phyloP scores from a whole-genome alignment of 257 asterid species.

The Lavandula angustifolia region DNA sequence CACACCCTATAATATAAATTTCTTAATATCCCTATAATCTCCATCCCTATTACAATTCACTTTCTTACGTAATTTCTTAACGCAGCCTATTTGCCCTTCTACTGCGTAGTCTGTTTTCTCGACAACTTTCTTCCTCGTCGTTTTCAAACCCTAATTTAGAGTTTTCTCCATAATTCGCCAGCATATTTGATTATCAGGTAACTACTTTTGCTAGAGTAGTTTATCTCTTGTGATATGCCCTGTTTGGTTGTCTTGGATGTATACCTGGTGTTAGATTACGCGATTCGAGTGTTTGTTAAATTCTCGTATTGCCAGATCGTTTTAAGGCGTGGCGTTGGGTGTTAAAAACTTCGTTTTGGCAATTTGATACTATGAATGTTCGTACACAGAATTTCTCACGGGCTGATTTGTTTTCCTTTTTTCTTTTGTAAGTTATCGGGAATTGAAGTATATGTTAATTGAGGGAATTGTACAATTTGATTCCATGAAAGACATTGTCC shows the following conservation, averaged over 20 bases:
- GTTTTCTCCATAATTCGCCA: background rate
- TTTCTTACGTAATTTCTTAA: background rate
- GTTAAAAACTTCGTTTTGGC: background rate
- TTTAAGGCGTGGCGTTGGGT: background rate
- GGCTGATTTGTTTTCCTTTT: background rate
- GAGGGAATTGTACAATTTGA: background rate
- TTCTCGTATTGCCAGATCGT: background rate
- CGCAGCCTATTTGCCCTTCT: background rate
- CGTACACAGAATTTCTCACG: background rate
- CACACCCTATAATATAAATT: too few species aligned
- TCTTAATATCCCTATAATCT: too few species aligned
- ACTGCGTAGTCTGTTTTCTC: background rate
- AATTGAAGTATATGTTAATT: background rate
- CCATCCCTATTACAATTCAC: background rate
- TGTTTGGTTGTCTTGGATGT: background rate
- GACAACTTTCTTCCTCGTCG: background rate
- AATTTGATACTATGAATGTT: background rate
- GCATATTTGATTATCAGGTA: constrained; percentile 18
- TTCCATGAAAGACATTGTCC: background rate
- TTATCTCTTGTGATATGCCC: background rate
- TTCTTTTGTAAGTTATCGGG: background rate
- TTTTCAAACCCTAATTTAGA: constrained; percentile 5
- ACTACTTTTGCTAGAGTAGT: too few species aligned
- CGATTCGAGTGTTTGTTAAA: background rate
- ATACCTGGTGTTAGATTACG: background rate